phyloP scores from a whole-genome alignment of 2,329 filamentous ascomycete species.

The Xylaria sp. region DNA sequence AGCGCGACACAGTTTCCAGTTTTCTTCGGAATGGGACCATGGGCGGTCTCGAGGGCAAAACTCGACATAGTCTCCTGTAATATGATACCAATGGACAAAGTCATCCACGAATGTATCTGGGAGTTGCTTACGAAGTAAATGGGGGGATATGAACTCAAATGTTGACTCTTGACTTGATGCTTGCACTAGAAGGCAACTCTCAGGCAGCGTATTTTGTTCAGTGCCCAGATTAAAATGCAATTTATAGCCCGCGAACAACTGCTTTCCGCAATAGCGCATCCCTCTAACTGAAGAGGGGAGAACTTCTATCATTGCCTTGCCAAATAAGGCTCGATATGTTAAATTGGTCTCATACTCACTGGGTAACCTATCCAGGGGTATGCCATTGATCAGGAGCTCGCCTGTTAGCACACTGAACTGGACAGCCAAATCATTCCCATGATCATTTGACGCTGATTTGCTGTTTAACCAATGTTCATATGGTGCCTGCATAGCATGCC shows the following conservation, averaged over 20 bases:
- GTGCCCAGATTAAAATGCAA: constrained; percentile 52
- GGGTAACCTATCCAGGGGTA: constrained; percentile 59
- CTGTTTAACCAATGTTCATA: constrained; percentile 41
- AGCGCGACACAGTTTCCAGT: constrained; percentile 42
- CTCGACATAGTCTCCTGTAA: constrained; percentile 44
- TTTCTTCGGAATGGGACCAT: constrained; percentile 41
- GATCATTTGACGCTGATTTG: background rate
- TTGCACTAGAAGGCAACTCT: background rate
- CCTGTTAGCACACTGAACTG: constrained; percentile 63
- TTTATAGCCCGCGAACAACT: constrained; percentile 43
- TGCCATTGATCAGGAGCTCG: constrained; percentile 62
- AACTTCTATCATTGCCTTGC: constrained; percentile 54
- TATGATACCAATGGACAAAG: constrained; percentile 60
- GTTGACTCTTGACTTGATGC: background rate
- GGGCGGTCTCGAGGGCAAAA: constrained; percentile 45
- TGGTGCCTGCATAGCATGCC: constrained; percentile 39
- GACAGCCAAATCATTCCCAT: constrained; percentile 42
- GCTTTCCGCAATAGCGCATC: constrained; percentile 54
- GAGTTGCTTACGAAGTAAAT: constrained; percentile 44
- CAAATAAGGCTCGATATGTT: constrained; percentile 58
- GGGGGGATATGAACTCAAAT: constrained; percentile 50
- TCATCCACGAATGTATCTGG: constrained; percentile 53
- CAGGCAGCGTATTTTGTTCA: background rate
- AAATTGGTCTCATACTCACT: constrained; percentile 53
- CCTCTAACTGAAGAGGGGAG: constrained; percentile 51